These are phyloP conservation scores for Viola odorata DNA, from an alignment of 345 rosid species.

Conservation along the genomic window DNA sequence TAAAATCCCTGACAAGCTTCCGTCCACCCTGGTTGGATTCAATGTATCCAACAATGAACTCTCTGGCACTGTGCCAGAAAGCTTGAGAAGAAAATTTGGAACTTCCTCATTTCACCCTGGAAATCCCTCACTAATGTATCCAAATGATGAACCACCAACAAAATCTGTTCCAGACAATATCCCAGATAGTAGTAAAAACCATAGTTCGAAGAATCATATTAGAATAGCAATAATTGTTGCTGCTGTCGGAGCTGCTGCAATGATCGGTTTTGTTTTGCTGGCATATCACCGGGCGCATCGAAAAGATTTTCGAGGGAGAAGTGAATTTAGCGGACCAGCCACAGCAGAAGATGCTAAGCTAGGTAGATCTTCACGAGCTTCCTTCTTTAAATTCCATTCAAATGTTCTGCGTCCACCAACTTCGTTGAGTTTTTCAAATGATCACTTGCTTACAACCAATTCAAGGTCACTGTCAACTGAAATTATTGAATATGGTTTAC, in stretches of 20 bases:
- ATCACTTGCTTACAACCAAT: conserved; percentile 77
- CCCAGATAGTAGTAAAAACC: conserved; percentile 16
- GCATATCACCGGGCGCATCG: conserved; percentile 61
- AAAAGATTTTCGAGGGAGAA: conserved; percentile 57
- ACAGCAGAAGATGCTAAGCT: conserved; percentile 47
- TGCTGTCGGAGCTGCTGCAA: conserved; percentile 55
- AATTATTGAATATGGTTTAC: conserved; percentile 47
- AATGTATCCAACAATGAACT: conserved; percentile 78
- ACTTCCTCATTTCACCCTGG: conserved; percentile 69
- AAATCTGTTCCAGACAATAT: conserved; percentile 12
- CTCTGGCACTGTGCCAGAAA: conserved; percentile 58
- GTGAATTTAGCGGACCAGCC: conserved; percentile 37
- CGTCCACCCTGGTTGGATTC: conserved; percentile 47
- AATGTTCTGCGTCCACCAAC: conserved; percentile 48
- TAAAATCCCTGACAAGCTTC: conserved; percentile 57
- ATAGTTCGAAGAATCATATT: conserved; percentile 38
- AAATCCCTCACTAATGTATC: conserved; percentile 41
- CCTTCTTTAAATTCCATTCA: conserved; percentile 60
- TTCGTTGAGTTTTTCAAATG: conserved; percentile 81
- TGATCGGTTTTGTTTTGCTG: conserved; percentile 62
- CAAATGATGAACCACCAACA: conserved; percentile 21
- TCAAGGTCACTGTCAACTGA: conserved; percentile 69
- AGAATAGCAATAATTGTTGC: conserved; percentile 67
- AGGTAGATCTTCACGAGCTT: conserved; percentile 54
- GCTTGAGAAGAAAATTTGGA: conserved; percentile 41